Evolutionary conservation across 768 basidiomycete genomes (phyloP).

Genomic region (Nevesoporus exiguus): DNA sequence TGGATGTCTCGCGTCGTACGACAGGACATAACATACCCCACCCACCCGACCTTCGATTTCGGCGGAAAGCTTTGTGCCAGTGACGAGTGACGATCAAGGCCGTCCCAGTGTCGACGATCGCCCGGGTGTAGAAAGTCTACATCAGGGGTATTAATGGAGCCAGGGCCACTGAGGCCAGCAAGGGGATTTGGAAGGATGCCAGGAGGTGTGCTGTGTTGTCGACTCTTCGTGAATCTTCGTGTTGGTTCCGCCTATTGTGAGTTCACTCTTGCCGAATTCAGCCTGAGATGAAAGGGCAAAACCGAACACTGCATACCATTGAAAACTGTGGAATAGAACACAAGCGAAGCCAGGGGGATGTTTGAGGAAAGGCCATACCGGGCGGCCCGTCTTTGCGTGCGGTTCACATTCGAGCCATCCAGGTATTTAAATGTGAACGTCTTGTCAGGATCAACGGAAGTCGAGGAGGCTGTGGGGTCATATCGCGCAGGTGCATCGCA

Average conservation of each 20-base stretch:
- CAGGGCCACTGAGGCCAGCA: slow-evolving; percentile 27
- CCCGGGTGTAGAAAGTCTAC: slow-evolving; percentile 22
- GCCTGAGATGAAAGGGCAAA: slow-evolving; percentile 48
- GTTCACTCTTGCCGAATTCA: slow-evolving; percentile 41
- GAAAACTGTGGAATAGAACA: slow-evolving; percentile 45
- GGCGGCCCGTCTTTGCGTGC: slow-evolving; percentile 42
- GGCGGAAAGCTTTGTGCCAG: slow-evolving; percentile 26
- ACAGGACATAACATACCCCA: slow-evolving; percentile 23
- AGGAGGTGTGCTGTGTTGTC: slow-evolving; percentile 35
- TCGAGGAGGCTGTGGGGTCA: slow-evolving; percentile 28
- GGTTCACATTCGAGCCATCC: slow-evolving; percentile 38
- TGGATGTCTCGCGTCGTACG: too few relatives aligned
- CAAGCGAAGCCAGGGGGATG: slow-evolving; percentile 37
- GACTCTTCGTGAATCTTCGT: slow-evolving; percentile 41
- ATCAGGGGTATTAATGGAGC: slow-evolving; percentile 16
- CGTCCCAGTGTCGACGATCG: slow-evolving; percentile 37
- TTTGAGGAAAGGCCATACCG: slow-evolving; percentile 40
- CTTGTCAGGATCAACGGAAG: slow-evolving; percentile 25
- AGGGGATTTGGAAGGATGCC: slow-evolving; percentile 40
- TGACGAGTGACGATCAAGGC: slow-evolving; percentile 29
- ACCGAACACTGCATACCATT: slow-evolving; percentile 41
- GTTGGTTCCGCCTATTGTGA: slow-evolving; percentile 57
- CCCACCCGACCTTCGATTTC: slow-evolving; percentile 32
- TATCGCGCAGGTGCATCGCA: slow-evolving; percentile 35
- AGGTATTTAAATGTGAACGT: slow-evolving; percentile 35